Evolutionary conservation across 106 monocot species (phyloP).

Genomic region (Phalaenopsis equestris): DNA sequence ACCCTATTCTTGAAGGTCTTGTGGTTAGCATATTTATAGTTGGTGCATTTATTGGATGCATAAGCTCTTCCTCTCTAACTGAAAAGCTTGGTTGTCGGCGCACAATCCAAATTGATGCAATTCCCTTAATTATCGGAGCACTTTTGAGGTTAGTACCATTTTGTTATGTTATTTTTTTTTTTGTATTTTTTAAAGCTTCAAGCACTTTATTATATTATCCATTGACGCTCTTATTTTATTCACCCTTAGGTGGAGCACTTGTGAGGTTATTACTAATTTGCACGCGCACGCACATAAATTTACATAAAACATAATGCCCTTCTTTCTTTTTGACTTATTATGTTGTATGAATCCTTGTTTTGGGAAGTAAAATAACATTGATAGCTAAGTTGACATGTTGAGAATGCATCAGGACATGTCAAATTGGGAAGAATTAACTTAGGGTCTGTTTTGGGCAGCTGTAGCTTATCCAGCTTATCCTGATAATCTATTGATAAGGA

Average conservation of each 20-base stretch:
- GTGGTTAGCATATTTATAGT: constrained; percentile 95
- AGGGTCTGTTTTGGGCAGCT: too few species aligned
- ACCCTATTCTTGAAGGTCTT: constrained; percentile 84
- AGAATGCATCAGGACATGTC: too few species aligned
- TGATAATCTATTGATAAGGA: too few species aligned
- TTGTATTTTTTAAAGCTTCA: not conserved
- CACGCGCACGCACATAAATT: too few species aligned
- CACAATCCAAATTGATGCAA: constrained; percentile 63
- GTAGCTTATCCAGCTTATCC: too few species aligned
- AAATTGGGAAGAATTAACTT: too few species aligned
- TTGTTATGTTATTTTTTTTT: not conserved
- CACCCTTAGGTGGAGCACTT: not conserved
- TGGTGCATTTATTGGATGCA: constrained; percentile 84
- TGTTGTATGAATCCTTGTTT: too few species aligned
- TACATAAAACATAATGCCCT: too few species aligned
- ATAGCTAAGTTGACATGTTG: too few species aligned
- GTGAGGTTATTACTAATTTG: too few species aligned
- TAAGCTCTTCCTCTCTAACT: constrained; percentile 45
- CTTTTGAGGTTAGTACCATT: constrained; percentile 51
- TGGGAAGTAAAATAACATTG: too few species aligned
- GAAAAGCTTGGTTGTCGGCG: constrained; percentile 69
- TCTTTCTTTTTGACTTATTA: too few species aligned
- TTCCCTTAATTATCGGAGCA: constrained; percentile 76
- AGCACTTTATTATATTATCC: not conserved
- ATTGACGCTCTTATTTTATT: not conserved